A percentile compares a stretch with the other conserved stretches of the same genome.
Conservation (phyloP, 345 rosid species). For the Zanthoxylum bungeanum region DNA sequence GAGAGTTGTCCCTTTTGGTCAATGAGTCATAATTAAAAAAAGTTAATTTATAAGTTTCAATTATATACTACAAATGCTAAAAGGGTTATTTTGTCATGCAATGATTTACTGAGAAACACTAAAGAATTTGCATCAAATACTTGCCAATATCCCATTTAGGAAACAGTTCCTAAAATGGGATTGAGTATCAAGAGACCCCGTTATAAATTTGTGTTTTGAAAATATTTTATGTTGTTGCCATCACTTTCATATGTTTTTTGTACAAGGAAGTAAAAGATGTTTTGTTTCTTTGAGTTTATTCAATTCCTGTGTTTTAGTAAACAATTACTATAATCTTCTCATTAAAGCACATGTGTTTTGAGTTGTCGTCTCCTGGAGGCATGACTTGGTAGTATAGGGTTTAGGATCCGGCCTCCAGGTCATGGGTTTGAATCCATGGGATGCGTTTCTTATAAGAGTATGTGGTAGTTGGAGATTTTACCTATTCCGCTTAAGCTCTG, state of each 20-base stretch:
- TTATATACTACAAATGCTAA: conserved; percentile 6
- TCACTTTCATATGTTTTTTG: conserved; percentile 9
- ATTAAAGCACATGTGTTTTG: not conserved
- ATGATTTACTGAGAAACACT: conserved; percentile 1
- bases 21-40: not conserved
- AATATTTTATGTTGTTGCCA: not conserved
- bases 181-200: no score
- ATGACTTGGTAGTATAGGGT: no score
- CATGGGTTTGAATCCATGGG: no score
- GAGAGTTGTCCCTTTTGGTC: no score
- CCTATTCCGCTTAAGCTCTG: no score
- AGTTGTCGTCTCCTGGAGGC: no score
- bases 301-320: not conserved
- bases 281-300: conserved; percentile 4
- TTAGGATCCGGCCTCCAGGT: no score
- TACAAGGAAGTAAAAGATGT: not conserved
- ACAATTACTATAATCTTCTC: not conserved
- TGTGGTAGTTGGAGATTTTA: no score
- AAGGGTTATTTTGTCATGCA: conserved; percentile 10
- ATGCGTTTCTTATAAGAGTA: no score
- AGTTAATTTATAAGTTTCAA: not conserved
- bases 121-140: not conserved
- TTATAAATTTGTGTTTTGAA: no score
- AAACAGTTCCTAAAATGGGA: conserved; percentile 5
- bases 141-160: conserved; percentile 2